Percentiles rank a stretch among this genome's conserved stretches.
Conservation (phyloP, 345 rosid genomes). For the Turritis glabra region DNA sequence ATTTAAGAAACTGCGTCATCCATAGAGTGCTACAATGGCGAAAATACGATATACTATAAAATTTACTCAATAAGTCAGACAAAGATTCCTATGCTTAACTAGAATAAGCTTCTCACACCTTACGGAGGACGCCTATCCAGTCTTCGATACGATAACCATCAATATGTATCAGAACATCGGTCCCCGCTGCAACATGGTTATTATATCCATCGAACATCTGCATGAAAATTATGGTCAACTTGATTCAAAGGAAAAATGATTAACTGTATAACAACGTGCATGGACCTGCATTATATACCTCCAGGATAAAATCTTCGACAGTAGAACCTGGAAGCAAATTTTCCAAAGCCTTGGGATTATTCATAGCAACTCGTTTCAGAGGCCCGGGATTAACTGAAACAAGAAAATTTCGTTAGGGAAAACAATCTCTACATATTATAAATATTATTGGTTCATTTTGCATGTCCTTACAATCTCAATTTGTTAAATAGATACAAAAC, state of each 20-base stretch:
- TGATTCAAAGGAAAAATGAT: conserved; percentile 5
- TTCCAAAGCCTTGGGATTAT: conserved; percentile 33
- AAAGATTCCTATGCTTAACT: background rate
- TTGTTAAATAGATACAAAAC: conserved; percentile 11
- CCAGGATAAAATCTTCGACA: conserved; percentile 48
- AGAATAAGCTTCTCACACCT: conserved; percentile 39
- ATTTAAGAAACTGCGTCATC: conserved; percentile 5
- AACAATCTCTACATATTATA: background rate
- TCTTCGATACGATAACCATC: conserved; percentile 53
- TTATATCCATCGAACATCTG: conserved; percentile 59
- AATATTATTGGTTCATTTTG: background rate
- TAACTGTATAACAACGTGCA: background rate
- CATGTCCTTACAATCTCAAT: background rate
- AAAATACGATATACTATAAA: background rate
- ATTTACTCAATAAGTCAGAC: background rate
- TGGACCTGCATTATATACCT: conserved; percentile 45
- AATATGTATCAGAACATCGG: conserved; percentile 44
- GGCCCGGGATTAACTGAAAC: conserved; percentile 60
- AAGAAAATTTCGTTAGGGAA: background rate
- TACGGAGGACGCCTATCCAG: conserved; percentile 36
- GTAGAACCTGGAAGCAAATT: conserved; percentile 51
- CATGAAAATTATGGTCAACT: conserved; percentile 11
- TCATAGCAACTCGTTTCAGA: conserved; percentile 31
- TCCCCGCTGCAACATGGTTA: conserved; percentile 51
- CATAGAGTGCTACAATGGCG: background rate